phyloP scores from a whole-genome alignment of 495 filamentous ascomycete species.

The Lophiotrema nucula region DNA sequence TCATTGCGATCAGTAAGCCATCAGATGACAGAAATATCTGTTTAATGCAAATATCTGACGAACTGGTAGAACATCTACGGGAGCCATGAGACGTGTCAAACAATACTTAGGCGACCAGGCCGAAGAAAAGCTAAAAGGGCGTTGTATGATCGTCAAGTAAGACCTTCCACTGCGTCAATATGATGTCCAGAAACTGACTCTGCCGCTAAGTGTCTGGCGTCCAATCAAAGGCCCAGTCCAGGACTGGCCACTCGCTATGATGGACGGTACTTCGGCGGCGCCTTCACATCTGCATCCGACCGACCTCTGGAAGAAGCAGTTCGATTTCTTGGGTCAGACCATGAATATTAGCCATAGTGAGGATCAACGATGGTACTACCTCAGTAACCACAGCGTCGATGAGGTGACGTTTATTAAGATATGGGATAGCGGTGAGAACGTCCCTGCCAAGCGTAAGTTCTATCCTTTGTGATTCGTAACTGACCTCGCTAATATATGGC shows the following conservation, averaged over 20 bases:
- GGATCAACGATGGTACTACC: conserved; percentile 9
- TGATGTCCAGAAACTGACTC: no score
- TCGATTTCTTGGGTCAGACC: conserved; percentile 2
- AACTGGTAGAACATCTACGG: no score
- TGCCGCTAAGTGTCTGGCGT: conserved; percentile 13
- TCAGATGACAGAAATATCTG: neutral
- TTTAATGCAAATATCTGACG: no score
- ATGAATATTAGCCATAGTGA: neutral
- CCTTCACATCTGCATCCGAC: neutral
- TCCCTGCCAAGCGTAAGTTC: neutral
- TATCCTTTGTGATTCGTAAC: neutral
- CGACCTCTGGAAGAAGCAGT: neutral
- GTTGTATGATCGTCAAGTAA: conserved; percentile 11
- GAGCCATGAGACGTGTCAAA: no score
- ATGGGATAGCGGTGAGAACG: conserved; percentile 8
- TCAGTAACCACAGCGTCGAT: neutral
- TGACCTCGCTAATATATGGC: neutral
- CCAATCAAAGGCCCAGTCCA: neutral
- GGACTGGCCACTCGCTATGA: conserved; percentile 18
- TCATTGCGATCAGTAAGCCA: neutral
- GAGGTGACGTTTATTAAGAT: conserved; percentile 18
- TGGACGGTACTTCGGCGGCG: conserved; percentile 2
- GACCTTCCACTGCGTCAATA: neutral
- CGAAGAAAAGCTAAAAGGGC: neutral
- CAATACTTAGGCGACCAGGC: neutral